These are phyloP conservation scores for Wallacemonas sp. DNA, from an alignment of 208 protist genomes.

Conservation along the genomic window DNA sequence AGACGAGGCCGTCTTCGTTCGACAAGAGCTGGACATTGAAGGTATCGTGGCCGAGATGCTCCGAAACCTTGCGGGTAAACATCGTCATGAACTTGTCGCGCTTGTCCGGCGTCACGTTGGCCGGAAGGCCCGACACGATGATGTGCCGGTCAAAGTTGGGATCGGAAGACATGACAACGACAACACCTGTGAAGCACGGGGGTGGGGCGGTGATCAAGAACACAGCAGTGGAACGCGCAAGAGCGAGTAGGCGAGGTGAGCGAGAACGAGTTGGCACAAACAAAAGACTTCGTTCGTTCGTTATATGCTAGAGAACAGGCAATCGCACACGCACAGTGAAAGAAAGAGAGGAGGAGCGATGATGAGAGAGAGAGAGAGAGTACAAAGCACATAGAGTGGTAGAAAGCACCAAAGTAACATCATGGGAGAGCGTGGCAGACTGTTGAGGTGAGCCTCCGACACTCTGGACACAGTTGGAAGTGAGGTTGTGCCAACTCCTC, in stretches of 20 bases:
- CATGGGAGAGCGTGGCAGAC: no score
- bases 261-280: neutral
- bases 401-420: no score
- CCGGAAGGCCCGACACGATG: constrained; percentile 76
- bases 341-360: neutral
- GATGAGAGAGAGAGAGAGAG: neutral
- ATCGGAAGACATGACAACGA: constrained; percentile 1
- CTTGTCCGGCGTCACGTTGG: constrained; percentile 87
- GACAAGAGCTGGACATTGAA: constrained; percentile 75
- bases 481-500: no score
- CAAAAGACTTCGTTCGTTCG: neutral
- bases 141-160: constrained; percentile 59
- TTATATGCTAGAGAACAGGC: no score
- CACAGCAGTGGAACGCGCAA: neutral
- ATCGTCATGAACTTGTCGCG: constrained; percentile 56
- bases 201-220: neutral
- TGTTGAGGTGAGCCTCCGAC: no score
- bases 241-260: neutral
- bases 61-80: constrained; percentile 56
- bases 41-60: constrained; percentile 65
- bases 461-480: no score
- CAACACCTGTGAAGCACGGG: neutral
- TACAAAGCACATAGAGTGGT: no score
- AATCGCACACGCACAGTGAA: neutral
- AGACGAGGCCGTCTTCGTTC: constrained; percentile 60